These are phyloP conservation scores for Verbena officinalis DNA, from an alignment of 257 asterid species.

Conservation along the genomic window DNA sequence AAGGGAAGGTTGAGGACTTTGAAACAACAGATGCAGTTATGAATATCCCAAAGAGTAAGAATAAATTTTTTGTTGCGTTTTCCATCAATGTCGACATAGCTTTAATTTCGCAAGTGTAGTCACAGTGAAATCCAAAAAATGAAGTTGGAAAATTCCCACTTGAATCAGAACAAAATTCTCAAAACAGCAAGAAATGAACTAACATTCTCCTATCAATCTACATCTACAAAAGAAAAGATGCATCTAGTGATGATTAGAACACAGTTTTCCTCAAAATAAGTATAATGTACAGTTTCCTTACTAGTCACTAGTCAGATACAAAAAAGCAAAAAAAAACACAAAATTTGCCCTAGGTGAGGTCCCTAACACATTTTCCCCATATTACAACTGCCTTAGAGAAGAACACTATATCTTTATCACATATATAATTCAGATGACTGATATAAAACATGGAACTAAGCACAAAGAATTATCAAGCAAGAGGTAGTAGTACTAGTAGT, in stretches of 20 bases:
- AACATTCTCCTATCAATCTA: no score
- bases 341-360: constrained; percentile 35
- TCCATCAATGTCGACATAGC: no score
- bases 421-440: constrained; percentile 32
- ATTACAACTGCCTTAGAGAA: background rate
- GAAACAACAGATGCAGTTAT: no score
- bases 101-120: no score
- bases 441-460: constrained; percentile 19
- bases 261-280: constrained; percentile 4
- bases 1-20: no score
- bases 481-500: constrained; percentile 2
- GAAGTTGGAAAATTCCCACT: no score
- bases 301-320: constrained; percentile 35
- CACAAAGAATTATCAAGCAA: constrained; percentile 24
- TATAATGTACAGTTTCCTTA: constrained; percentile 50
- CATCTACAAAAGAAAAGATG: background rate
- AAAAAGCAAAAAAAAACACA: constrained; percentile 19
- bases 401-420: constrained; percentile 19
- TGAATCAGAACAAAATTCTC: no score
- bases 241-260: background rate
- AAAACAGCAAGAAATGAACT: no score
- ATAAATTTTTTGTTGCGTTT: no score
- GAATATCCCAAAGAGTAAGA: no score
- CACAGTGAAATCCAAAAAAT: no score
- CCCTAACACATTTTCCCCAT: constrained; percentile 27